Evolutionary conservation across 2,329 filamentous ascomycete genomes (phyloP), one percentile per base, ranked within the genome.

Genomic region (Fusarium sacchari): DNA sequence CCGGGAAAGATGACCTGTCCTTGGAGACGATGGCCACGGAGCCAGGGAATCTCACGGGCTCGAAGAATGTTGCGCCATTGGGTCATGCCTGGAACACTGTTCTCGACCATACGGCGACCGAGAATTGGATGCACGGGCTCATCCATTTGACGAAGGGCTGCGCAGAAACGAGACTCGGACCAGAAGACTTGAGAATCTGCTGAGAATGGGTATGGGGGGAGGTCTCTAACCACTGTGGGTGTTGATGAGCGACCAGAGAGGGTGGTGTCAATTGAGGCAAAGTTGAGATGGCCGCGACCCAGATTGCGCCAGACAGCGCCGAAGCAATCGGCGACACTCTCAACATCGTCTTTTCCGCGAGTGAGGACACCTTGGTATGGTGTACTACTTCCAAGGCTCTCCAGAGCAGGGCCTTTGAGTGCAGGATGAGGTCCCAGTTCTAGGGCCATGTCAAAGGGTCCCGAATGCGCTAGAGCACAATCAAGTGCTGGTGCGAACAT

Each of bases 1-100:
- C 57, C 67, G 1, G 67, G 64, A n/a, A 70, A 70, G 3, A 70
- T 50, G 15, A 69, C 58, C 5, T 70, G 67, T 9, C 67, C 67
- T 34, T 70, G 67, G 0, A 70, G 64, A 6, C 37, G 50, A 63
- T 70, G 67, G 1, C 67, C 67, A 0, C 49, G 32, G 1, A 70
- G 39, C 67, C 67, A 70, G 6, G 58, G 46, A 5, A 69, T 44
- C 40, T 69, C 66, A 4, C 55, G 44, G 1, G 56, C 36, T 5
- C 47, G 46, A 18, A 69, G 44, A 28, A 69, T 49, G 11, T 69
- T 69, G 4, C 37, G 49, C 66, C 66, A 69, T 46, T 67, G 64
- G 5, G 36, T 43, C 42, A 64, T 62, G 3, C 64, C 42, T 6
- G 64, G 50, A 3, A 62, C 46, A 3, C 49, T 52, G 2, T 55